Evolutionary conservation across 2,329 filamentous ascomycete genomes (phyloP).

Genomic region (Neoarthrinium moseri): DNA sequence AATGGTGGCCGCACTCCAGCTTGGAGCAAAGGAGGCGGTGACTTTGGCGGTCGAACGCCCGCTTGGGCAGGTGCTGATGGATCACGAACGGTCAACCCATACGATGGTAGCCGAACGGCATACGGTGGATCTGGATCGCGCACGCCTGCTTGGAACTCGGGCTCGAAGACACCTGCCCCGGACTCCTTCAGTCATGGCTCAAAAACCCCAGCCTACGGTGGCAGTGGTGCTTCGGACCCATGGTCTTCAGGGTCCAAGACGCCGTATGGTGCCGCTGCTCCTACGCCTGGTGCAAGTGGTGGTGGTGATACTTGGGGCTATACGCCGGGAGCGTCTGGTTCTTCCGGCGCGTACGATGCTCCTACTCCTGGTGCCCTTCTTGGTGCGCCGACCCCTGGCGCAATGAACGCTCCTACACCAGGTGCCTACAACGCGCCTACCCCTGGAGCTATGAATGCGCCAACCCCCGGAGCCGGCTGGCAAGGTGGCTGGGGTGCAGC

Average conservation of each 20-base stretch:
- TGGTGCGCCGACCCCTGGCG: slow-evolving; percentile 63
- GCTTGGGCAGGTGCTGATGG: slow-evolving; percentile 70
- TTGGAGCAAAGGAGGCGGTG: slow-evolving; percentile 54
- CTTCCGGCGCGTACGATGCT: slow-evolving; percentile 61
- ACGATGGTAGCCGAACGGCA: slow-evolving; percentile 72
- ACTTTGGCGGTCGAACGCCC: slow-evolving; percentile 64
- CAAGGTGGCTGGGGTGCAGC: slow-evolving; percentile 8
- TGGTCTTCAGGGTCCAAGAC: slow-evolving; percentile 74
- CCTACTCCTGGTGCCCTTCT: slow-evolving; percentile 63
- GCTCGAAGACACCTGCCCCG: slow-evolving; percentile 67
- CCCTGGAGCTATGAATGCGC: slow-evolving; percentile 60
- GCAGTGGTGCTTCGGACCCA: slow-evolving; percentile 45
- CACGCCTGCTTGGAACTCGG: slow-evolving; percentile 77
- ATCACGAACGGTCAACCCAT: slow-evolving; percentile 66
- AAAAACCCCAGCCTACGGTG: slow-evolving; percentile 64
- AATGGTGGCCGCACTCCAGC: slow-evolving; percentile 61
- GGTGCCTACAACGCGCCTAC: slow-evolving; percentile 62
- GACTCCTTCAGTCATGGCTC: slow-evolving; percentile 66
- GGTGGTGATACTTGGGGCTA: slow-evolving; percentile 61
- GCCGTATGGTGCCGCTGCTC: slow-evolving; percentile 65
- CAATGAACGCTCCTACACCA: slow-evolving; percentile 68
- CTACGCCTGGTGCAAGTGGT: slow-evolving; percentile 57
- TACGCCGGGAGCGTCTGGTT: slow-evolving; percentile 47
- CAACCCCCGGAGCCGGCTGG: slow-evolving; percentile 56
- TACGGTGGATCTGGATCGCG: slow-evolving; percentile 74